Evolutionary conservation across 805 yeast species (phyloP).

Genomic region (Lipomyces sp.): DNA sequence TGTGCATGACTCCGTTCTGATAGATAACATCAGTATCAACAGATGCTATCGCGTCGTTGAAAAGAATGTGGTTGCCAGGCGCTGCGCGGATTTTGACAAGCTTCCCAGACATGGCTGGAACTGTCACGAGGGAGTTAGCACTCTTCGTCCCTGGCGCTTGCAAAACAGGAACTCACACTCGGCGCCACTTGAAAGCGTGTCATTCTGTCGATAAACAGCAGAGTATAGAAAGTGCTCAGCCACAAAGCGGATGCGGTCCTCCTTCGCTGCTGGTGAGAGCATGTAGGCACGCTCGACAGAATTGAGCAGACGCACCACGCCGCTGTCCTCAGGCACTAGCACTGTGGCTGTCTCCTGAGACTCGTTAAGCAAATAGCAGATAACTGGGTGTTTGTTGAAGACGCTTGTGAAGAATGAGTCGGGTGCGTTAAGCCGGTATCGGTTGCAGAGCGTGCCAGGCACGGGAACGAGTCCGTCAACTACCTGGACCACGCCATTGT

Average conservation of each 20-base stretch:
- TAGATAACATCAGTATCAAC: slow-evolving; percentile 16
- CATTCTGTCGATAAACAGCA: slow-evolving; percentile 24
- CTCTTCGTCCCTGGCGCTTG: no score
- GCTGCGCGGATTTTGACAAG: slow-evolving; percentile 7
- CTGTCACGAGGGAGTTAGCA: neutral
- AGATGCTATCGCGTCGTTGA: slow-evolving; percentile 15
- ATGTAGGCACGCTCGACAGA: slow-evolving; percentile 21
- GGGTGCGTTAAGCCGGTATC: neutral
- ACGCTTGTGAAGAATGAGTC: slow-evolving; percentile 7
- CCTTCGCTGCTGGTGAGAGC: slow-evolving; percentile 20
- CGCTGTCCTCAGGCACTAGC: slow-evolving; percentile 22
- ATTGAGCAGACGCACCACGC: slow-evolving; percentile 18
- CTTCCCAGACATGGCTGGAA: slow-evolving; percentile 16
- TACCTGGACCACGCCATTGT: slow-evolving; percentile 31
- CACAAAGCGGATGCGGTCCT: slow-evolving; percentile 18
- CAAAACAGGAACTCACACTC: slow-evolving; percentile 9
- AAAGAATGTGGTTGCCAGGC: slow-evolving; percentile 6
- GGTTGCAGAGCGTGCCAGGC: slow-evolving; percentile 26
- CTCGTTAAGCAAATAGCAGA: slow-evolving; percentile 14
- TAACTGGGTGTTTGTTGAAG: slow-evolving; percentile 14
- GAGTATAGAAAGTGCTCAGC: slow-evolving; percentile 24
- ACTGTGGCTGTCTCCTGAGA: slow-evolving; percentile 24
- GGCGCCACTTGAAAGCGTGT: slow-evolving; percentile 16
- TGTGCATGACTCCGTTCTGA: slow-evolving; percentile 27
- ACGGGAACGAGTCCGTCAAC: slow-evolving; percentile 23